Evolutionary conservation across 2,329 filamentous ascomycete species (phyloP).

Genomic region (Calonectria henricotiae): DNA sequence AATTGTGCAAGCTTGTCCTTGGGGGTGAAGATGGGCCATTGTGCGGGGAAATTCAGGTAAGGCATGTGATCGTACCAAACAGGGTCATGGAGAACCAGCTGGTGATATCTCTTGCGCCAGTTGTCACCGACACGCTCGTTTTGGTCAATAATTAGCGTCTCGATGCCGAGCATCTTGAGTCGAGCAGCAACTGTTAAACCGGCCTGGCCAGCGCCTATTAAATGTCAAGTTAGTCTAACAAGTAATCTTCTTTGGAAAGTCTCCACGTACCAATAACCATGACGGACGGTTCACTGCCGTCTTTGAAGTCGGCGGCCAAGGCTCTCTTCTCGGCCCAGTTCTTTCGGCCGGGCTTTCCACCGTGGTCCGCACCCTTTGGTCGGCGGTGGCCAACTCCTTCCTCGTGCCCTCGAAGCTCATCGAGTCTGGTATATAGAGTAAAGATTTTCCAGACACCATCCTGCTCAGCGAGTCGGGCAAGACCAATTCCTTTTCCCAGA

Average conservation of each 20-base stretch:
- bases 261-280: slow-evolving; percentile 72
- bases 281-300: slow-evolving; percentile 69
- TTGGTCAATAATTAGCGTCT: slow-evolving; percentile 72
- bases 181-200: slow-evolving; percentile 73
- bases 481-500: slow-evolving; percentile 70
- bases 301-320: slow-evolving; percentile 65
- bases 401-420: slow-evolving; percentile 69
- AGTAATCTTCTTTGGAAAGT: accelerated
- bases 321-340: slow-evolving; percentile 75
- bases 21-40: slow-evolving; percentile 80
- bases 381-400: slow-evolving; percentile 66
- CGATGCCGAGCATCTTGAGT: slow-evolving; percentile 72
- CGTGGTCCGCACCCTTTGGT: slow-evolving; percentile 72
- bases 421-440: slow-evolving; percentile 75
- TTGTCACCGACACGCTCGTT: slow-evolving; percentile 75
- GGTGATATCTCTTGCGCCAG: slow-evolving; percentile 76
- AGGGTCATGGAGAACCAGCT: slow-evolving; percentile 79
- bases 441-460: slow-evolving; percentile 73
- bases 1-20: slow-evolving; percentile 82
- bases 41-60: slow-evolving; percentile 75
- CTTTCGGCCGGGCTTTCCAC: slow-evolving; percentile 65
- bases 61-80: slow-evolving; percentile 76
- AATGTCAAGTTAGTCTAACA: neutral
- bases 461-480: slow-evolving; percentile 68
- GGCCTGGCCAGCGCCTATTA: slow-evolving; percentile 72